phyloP scores from a whole-genome alignment of 176 grass and related monocot genomes.

The Aegilops bicornis region DNA sequence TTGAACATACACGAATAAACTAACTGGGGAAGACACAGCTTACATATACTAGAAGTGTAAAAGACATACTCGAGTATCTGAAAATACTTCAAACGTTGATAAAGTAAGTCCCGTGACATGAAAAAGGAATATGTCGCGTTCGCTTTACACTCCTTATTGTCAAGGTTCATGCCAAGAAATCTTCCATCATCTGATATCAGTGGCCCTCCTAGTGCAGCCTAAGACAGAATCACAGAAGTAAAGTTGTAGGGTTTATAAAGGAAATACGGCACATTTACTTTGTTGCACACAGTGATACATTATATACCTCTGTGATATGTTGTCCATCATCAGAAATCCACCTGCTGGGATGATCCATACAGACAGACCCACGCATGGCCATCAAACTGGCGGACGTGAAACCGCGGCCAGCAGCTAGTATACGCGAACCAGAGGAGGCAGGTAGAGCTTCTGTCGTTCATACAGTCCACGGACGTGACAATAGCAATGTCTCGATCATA shows the following conservation, averaged over 20 bases:
- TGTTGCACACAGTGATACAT: not conserved
- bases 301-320: not conserved
- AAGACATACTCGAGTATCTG: conserved; percentile 1
- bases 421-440: no score
- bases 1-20: no score
- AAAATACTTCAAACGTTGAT: not conserved
- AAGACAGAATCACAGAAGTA: not conserved
- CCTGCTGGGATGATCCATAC: no score
- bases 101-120: no score
- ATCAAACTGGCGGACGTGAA: not conserved
- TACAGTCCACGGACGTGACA: not conserved
- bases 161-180: not conserved
- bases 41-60: not conserved
- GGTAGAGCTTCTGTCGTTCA: no score
- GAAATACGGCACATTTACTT: not conserved
- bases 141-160: not conserved
- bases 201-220: not conserved
- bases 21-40: not conserved
- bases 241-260: not conserved
- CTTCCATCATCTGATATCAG: not conserved
- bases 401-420: not conserved
- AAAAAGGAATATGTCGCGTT: no score
- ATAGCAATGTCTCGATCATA: not conserved
- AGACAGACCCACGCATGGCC: not conserved
- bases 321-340: no score